A percentile compares a stretch with the other conserved stretches of the same genome.
Evolutionary conservation across 306 rosid species (phyloP).

Genomic region (Glycine tomentella): DNA sequence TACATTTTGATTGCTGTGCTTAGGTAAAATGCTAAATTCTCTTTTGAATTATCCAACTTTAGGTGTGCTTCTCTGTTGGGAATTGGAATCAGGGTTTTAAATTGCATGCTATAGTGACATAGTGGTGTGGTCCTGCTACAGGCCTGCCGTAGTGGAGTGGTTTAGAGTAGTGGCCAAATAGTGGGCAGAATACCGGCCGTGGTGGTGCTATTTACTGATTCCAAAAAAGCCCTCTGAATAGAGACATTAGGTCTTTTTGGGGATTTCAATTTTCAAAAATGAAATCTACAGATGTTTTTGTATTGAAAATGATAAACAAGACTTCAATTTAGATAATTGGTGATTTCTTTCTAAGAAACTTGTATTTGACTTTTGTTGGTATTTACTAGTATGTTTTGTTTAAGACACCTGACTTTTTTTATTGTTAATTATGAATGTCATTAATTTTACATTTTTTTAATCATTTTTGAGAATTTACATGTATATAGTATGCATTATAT

Average conservation of each 20-base stretch:
- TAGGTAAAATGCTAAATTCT: slow-evolving; percentile 20
- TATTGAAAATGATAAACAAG: neutral
- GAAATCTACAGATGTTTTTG: neutral
- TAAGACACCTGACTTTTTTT: neutral
- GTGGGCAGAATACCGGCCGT: neutral
- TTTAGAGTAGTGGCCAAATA: no score
- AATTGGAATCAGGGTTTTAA: neutral
- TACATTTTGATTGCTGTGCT: neutral
- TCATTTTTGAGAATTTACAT: neutral
- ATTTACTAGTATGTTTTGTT: neutral
- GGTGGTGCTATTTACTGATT: neutral
- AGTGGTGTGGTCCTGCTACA: neutral
- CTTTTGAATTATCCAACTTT: slow-evolving; percentile 8
- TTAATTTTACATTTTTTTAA: neutral
- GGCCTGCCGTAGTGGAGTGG: neutral
- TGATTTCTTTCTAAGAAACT: neutral
- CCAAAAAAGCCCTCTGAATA: neutral
- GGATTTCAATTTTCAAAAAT: neutral
- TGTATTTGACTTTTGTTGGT: neutral
- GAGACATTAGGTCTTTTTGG: no score
- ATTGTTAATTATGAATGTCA: neutral
- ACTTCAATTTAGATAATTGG: neutral
- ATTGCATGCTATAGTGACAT: neutral
- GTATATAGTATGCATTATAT: neutral
- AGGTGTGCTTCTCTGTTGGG: slow-evolving; percentile 20